Conservation (phyloP, 768 basidiomycete species). For the Crepidotus variabilis region DNA sequence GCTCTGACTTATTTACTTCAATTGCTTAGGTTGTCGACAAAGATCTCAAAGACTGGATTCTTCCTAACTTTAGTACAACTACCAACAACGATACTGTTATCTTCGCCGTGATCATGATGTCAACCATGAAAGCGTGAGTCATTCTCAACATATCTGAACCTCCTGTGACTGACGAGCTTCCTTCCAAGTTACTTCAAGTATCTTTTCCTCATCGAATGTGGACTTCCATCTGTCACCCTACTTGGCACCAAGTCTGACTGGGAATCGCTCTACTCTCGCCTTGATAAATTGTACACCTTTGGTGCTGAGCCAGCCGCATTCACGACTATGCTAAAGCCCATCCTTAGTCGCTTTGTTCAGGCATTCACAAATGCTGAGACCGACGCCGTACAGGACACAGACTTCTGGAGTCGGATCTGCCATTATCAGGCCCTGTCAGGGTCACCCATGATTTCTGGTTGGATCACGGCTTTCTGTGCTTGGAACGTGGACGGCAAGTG, state of each 20-base stretch:
- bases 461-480: conserved; percentile 36
- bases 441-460: conserved; percentile 29
- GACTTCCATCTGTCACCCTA: conserved; percentile 13
- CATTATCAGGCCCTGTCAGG: conserved; percentile 11
- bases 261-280: conserved; percentile 11
- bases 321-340: conserved; percentile 17
- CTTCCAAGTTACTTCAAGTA: conserved; percentile 10
- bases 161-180: not conserved
- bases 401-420: conserved; percentile 33
- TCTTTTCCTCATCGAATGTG: not conserved
- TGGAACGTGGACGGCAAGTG: conserved; percentile 20
- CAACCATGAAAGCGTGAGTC: conserved; percentile 17
- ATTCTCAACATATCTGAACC: not conserved
- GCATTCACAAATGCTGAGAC: conserved; percentile 11
- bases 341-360: conserved; percentile 15
- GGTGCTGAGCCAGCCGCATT: conserved; percentile 19
- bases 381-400: not conserved
- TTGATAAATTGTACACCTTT: conserved; percentile 18
- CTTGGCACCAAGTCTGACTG: conserved; percentile 15
- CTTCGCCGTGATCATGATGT: not conserved
- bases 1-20: no score
- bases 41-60: not conserved
- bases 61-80: not conserved
- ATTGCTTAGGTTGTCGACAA: not conserved
- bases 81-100: not conserved